A percentile compares a stretch with the other conserved stretches of the same genome.
phyloP scores from a whole-genome alignment of 805 yeast species.

The Candida bentonensis region DNA sequence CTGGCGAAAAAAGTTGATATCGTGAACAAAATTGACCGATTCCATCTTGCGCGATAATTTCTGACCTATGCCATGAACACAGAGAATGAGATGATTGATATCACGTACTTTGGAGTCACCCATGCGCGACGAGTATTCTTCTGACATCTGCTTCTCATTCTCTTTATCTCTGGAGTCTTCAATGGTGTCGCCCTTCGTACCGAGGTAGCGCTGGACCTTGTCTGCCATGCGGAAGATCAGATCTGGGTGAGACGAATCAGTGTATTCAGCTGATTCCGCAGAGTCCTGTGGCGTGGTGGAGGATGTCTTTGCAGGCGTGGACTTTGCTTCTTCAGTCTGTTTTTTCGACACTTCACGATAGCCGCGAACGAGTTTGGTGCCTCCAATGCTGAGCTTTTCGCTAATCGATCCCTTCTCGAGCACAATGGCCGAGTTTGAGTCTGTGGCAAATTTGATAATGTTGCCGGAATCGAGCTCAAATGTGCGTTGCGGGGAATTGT shows the following conservation, averaged over 20 bases:
- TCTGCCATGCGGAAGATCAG: neutral
- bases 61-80: conserved; percentile 94
- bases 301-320: neutral
- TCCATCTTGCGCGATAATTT: conserved; percentile 64
- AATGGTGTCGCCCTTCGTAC: neutral
- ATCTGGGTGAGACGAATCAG: neutral
- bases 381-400: conserved; percentile 10
- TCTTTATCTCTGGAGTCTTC: conserved; percentile 3
- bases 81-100: conserved; percentile 51
- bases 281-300: neutral
- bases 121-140: conserved; percentile 11
- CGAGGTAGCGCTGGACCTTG: conserved; percentile 1
- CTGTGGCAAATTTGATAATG: neutral
- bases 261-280: neutral
- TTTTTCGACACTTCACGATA: conserved; percentile 7
- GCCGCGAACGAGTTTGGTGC: conserved; percentile 15
- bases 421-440: neutral
- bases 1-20: conserved; percentile 45
- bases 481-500: conserved; percentile 29
- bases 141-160: conserved; percentile 14
- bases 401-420: neutral
- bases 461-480: conserved; percentile 25
- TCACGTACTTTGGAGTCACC: conserved; percentile 2
- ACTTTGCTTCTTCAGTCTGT: neutral
- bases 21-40: conserved; percentile 76